Base-by-base conservation (phyloP, 1,284 basidiomycete genomes). In the Irpex rosettiformis region DNA sequence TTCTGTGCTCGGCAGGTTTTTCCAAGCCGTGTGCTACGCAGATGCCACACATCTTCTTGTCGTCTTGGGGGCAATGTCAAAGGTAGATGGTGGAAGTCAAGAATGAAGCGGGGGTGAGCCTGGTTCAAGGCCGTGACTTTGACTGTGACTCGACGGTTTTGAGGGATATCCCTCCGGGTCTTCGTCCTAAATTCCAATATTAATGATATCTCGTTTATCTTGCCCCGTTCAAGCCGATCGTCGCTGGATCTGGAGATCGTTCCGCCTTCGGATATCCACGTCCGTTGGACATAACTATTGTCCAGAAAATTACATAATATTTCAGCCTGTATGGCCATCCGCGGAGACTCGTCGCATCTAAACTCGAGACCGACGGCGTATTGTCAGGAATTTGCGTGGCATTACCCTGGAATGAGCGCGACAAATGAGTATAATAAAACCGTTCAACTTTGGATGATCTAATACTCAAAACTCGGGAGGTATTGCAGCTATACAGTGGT, bases 41-140 rank as follows among this genome's bases (percentile, higher is more conserved):
- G 69, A 96, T 96, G 65, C 94, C 94, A 72, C 94, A 96, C 94
- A 96, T 96, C 30, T 57, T 68, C 68, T 52, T 42, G 56, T 37
- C 28, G 27, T 21, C 29, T 30, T 47, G 10, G 55, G 40, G 24
- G 52, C 56, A 3, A 24, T 11, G 18, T 49, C 11, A 3, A n/a
- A 42, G 45, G 51, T 16, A 37, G 27, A 58, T 51, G 42, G 40
- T 40, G 49, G 55, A 60, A 54, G 30, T 25, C 21, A 49, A 13
- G 27, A 51, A 25, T 2, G 8, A 27, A 28, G 4, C 18, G 27
- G 48, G 7, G 27, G 48, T 7, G 24, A n/a, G 5, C 8, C 48
- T 49, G 48, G 24, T 8, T 49, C 27, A n/a, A n/a, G n/a, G n/a
- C n/a, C n/a, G n/a, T n/a, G n/a, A 13, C 16, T 24, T 18, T 24